These are phyloP conservation scores for Aspergillus hiratsukae DNA, from an alignment of 2,329 filamentous ascomycete genomes.

Conservation along the genomic window DNA sequence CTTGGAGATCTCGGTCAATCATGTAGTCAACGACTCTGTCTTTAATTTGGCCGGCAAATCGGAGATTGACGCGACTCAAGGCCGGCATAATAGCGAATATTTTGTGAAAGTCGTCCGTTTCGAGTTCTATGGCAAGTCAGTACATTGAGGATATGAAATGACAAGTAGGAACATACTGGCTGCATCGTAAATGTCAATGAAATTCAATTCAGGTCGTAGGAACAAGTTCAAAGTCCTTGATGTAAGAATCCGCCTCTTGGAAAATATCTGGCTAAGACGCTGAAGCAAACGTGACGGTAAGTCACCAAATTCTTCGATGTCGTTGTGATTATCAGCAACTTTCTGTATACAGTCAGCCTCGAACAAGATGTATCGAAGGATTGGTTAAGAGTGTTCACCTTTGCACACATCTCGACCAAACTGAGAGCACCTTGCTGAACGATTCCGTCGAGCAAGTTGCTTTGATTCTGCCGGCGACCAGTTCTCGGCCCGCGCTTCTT, in stretches of 20 bases:
- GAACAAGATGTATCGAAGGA: neutral
- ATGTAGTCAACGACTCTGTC: conserved; percentile 79
- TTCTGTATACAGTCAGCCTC: conserved; percentile 38
- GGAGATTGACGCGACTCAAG: conserved; percentile 67
- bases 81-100: conserved; percentile 72
- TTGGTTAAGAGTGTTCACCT: conserved; percentile 30
- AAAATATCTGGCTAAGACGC: conserved; percentile 59
- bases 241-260: conserved; percentile 57
- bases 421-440: conserved; percentile 40
- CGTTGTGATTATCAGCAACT: conserved; percentile 59
- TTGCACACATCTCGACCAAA: conserved; percentile 55
- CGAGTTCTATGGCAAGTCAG: conserved; percentile 52
- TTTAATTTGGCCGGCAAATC: conserved; percentile 89
- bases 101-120: conserved; percentile 69
- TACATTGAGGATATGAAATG: conserved; percentile 16
- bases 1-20: conserved; percentile 61
- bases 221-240: conserved; percentile 44
- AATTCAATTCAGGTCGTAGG: conserved; percentile 50
- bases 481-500: conserved; percentile 53
- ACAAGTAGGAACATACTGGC: conserved; percentile 43
- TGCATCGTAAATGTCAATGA: conserved; percentile 58
- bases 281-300: conserved; percentile 55
- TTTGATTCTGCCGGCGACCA: conserved; percentile 71
- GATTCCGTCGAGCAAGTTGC: conserved; percentile 74
- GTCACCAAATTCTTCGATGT: conserved; percentile 62